Evolutionary conservation across 1,139 yeast species (phyloP).

Genomic region (Yamadazyma jaroonii): DNA sequence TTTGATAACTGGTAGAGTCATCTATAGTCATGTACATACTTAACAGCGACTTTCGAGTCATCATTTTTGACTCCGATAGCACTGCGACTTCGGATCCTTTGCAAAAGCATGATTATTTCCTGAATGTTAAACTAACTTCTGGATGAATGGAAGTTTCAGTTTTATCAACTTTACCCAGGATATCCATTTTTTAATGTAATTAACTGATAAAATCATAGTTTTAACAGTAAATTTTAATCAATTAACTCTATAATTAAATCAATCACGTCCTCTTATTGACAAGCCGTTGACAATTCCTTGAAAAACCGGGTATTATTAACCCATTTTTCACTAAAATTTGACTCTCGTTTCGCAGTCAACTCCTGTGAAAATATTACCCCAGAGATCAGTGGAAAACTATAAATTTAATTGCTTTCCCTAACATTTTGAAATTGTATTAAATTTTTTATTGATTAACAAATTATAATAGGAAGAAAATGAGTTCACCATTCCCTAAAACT

Average conservation of each 20-base stretch:
- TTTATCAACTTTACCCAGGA: neutral
- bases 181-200: neutral
- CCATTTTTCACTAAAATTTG: neutral
- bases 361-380: constrained; percentile 7
- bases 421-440: neutral
- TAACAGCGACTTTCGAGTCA: constrained; percentile 1
- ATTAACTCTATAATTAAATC: no score
- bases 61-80: neutral
- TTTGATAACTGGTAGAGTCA: constrained; percentile 1
- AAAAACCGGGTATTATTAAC: no score
- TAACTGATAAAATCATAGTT: neutral
- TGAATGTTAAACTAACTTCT: neutral
- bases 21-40: neutral
- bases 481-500: constrained; percentile 53
- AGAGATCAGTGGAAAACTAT: constrained; percentile 12
- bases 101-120: neutral
- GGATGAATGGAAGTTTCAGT: constrained; percentile 2
- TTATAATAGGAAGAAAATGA: constrained; percentile 22
- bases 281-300: no score
- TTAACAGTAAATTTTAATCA: no score
- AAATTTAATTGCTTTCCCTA: constrained; percentile 20
- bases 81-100: constrained; percentile 1
- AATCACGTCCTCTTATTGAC: no score
- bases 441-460: neutral
- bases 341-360: constrained; percentile 5